Conservation (phyloP, 2,329 filamentous ascomycete species). For the Colletotrichum costaricense region DNA sequence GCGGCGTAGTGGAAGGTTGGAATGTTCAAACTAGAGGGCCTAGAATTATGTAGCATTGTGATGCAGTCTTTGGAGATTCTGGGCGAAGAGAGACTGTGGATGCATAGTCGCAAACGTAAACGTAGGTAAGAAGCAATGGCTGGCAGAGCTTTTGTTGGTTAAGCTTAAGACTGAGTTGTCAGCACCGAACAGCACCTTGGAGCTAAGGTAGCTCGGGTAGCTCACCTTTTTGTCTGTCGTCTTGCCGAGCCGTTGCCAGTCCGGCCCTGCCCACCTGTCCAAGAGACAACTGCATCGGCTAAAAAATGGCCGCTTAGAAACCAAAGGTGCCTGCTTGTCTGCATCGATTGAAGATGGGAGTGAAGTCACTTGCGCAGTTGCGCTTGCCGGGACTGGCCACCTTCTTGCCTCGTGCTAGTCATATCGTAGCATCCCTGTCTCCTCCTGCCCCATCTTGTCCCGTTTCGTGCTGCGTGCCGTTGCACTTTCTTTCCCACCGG, state of each 20-base stretch:
- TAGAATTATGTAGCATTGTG: too few species aligned
- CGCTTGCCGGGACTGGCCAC: slow-evolving; percentile 15
- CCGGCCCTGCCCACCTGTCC: neutral
- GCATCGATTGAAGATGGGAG: neutral
- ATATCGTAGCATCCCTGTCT: slow-evolving; percentile 22
- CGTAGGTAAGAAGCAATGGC: neutral
- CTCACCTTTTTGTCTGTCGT: neutral
- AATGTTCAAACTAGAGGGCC: neutral
- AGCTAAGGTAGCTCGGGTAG: neutral
- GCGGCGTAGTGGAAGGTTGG: too few species aligned
- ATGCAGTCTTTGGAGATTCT: too few species aligned
- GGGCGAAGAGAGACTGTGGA: too few species aligned
- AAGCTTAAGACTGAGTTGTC: neutral
- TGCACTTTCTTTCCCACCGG: neutral
- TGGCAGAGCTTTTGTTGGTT: neutral
- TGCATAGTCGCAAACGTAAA: too few species aligned
- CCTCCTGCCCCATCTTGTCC: slow-evolving; percentile 13
- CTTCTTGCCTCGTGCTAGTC: slow-evolving; percentile 34
- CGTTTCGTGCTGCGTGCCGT: slow-evolving; percentile 23
- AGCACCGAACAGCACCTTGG: neutral
- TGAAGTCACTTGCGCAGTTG: neutral
- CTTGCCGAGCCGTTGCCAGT: slow-evolving; percentile 4
- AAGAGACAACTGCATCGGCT: slow-evolving; percentile 9
- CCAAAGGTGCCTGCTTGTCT: neutral
- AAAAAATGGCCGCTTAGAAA: slow-evolving; percentile 10